Base-by-base conservation (phyloP, 345 rosid genomes). In the Linum tenue region DNA sequence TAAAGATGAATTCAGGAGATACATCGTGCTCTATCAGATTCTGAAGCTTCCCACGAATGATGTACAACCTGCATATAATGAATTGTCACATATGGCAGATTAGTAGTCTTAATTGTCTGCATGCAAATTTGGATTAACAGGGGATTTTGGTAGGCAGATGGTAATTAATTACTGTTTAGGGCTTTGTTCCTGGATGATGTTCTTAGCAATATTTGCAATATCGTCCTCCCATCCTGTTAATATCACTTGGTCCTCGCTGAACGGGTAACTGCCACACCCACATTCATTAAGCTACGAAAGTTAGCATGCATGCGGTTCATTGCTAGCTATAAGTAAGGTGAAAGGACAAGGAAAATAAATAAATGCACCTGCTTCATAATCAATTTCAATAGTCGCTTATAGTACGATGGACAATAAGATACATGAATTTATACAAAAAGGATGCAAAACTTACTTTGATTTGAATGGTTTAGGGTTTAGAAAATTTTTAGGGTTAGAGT, bases 221-320 rank as follows among this genome's bases (percentile, higher is more conserved):
- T 77, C 82, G 59, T 81, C 85, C 58, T 84, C 88, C 88, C 85
- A 84, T 3, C 88, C 88, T 0, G 80, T 81, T 69, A 76, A 55
- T 43, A 77, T 72, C 50, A 3, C 72, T 65, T 79, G 81, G 60
- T 76, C 76, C 17, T 79, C 81, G 2, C 56, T 59, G 41, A 73
- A 76, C 3, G 63, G 67, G 31, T 75, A 70, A 59, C 84, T 83
- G 79, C 78, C 14, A 40, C 39, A 67, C 8, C 7, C 2, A 39
- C 15, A n/a, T 10, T 17, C 5, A 66, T 3, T 5, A 57, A 22
- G 35, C 1, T 6, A 6, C 1, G n/a, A n/a, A n/a, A n/a, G n/a
- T n/a, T n/a, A n/a, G n/a, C n/a, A n/a, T n/a, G n/a, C n/a, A n/a
- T n/a, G n/a, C n/a, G n/a, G n/a, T n/a, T n/a, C n/a, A n/a, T n/a